Evolutionary conservation across 257 asterid species (phyloP).

Genomic region (Gentiana macrophylla): DNA sequence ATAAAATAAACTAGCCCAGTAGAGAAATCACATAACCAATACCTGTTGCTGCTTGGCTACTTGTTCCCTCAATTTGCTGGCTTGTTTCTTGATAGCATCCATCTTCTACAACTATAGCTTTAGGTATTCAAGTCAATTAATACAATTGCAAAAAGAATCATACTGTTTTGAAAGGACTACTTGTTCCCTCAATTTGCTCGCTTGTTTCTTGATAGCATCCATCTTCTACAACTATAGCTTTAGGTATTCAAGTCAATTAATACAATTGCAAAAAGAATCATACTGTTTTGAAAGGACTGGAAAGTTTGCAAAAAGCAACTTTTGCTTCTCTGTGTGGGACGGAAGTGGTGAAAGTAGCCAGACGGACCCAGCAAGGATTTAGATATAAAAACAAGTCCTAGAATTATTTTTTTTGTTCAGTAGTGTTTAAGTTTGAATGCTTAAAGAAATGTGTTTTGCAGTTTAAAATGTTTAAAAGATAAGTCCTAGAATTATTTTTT

Average conservation of each 20-base stretch:
- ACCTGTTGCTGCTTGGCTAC: constrained; percentile 98
- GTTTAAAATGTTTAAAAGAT: too few relatives aligned
- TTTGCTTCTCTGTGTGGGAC: too few relatives aligned
- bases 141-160: too few relatives aligned
- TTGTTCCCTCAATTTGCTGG: constrained; percentile 82
- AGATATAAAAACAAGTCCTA: too few relatives aligned
- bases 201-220: constrained; percentile 97
- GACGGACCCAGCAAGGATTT: too few relatives aligned
- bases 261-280: not conserved
- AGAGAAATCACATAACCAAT: not conserved
- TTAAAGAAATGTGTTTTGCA: too few relatives aligned
- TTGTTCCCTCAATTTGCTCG: constrained; percentile 82
- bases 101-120: constrained; percentile 12
- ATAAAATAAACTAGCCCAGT: not conserved
- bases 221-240: constrained; percentile 13
- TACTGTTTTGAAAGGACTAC: constrained; percentile 16
- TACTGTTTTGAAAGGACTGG: not conserved
- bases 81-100: constrained; percentile 97
- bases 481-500: too few relatives aligned
- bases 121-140: too few relatives aligned
- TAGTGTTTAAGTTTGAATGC: too few relatives aligned
- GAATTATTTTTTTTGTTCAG: too few relatives aligned
- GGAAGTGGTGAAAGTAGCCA: too few relatives aligned
- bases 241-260: too few relatives aligned
- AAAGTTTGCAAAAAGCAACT: constrained; percentile 1